These are phyloP conservation scores for Acacia acuminata DNA, from an alignment of 306 rosid genomes.

Conservation along the genomic window DNA sequence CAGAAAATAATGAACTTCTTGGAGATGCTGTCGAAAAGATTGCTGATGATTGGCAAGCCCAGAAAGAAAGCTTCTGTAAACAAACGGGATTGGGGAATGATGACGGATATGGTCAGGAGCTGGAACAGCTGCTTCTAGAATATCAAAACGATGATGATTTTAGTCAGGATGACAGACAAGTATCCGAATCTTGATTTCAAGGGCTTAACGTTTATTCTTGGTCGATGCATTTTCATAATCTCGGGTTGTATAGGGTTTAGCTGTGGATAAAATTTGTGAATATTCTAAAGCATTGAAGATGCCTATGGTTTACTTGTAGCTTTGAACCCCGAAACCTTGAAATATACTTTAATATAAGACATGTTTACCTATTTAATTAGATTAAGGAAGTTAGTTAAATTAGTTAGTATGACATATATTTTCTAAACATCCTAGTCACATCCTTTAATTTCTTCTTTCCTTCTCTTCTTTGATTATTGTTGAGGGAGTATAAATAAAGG, in stretches of 20 bases:
- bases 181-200: slow-evolving; percentile 14
- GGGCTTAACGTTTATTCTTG: not conserved
- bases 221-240: not conserved
- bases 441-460: too few relatives aligned
- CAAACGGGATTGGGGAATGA: slow-evolving; percentile 54
- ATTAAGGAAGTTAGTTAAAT: too few relatives aligned
- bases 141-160: slow-evolving; percentile 6
- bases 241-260: too few relatives aligned
- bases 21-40: slow-evolving; percentile 68
- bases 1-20: slow-evolving; percentile 45
- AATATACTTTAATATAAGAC: not conserved
- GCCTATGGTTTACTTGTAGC: not conserved
- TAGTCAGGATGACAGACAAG: slow-evolving; percentile 11
- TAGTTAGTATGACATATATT: too few relatives aligned
- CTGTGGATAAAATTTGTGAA: not conserved
- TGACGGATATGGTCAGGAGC: slow-evolving; percentile 35
- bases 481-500: too few relatives aligned
- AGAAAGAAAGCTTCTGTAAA: slow-evolving; percentile 52
- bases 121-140: slow-evolving; percentile 44
- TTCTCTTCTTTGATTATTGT: too few relatives aligned
- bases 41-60: slow-evolving; percentile 54
- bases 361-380: too few relatives aligned
- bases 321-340: not conserved
- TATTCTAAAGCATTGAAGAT: not conserved
- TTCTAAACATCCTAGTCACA: too few relatives aligned